Conservation (phyloP, 2,329 filamentous ascomycete species). For the Fusarium fujikuroi region DNA sequence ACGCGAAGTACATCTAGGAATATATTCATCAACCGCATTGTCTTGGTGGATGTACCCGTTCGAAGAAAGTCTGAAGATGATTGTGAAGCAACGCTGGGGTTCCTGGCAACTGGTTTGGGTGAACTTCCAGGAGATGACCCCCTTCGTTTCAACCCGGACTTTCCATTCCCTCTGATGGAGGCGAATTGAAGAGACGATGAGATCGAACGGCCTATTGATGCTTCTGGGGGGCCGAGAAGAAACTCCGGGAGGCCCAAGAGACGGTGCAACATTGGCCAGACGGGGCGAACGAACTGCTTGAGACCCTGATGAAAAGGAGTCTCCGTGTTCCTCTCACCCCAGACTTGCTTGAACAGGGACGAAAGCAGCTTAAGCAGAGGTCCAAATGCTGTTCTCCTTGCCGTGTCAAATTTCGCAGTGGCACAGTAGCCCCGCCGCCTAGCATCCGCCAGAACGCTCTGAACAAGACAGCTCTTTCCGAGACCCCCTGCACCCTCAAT, state of each 20-base stretch:
- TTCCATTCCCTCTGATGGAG: constrained; percentile 47
- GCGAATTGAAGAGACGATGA: constrained; percentile 50
- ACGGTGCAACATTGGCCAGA: constrained; percentile 72
- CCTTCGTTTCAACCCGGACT: constrained; percentile 53
- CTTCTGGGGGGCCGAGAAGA: constrained; percentile 64
- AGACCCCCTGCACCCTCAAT: constrained; percentile 71
- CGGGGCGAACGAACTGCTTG: constrained; percentile 70
- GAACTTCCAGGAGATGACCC: constrained; percentile 62
- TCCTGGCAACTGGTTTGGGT: constrained; percentile 50
- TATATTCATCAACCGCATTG: constrained; percentile 83
- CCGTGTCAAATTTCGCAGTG: constrained; percentile 73
- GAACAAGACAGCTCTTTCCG: constrained; percentile 73
- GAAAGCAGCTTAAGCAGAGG: constrained; percentile 72
- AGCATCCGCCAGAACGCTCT: constrained; percentile 70
- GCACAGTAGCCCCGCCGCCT: constrained; percentile 72
- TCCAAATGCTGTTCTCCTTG: constrained; percentile 69
- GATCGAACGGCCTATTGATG: constrained; percentile 48
- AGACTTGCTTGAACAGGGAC: constrained; percentile 74
- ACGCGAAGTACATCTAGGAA: constrained; percentile 87
- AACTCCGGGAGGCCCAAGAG: constrained; percentile 76
- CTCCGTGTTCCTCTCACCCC: constrained; percentile 73
- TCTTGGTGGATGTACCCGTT: constrained; percentile 67
- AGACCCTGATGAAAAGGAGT: constrained; percentile 70
- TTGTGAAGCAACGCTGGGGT: constrained; percentile 56
- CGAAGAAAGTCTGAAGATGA: constrained; percentile 70